Conservation (phyloP, 148 eudicot genomes). For the Tetragonia tetragonoides region DNA sequence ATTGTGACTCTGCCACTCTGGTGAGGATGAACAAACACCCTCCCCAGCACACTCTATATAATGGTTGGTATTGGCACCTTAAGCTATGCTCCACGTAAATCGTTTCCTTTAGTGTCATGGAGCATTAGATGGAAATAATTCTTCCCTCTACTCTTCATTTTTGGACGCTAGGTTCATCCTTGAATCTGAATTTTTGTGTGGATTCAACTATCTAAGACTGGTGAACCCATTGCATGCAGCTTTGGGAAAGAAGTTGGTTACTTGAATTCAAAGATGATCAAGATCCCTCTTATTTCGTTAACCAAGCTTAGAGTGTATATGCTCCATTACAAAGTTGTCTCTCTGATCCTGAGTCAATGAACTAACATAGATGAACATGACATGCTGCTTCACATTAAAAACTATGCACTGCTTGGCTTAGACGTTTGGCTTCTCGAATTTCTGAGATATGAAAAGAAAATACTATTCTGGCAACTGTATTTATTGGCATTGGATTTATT, state of each 20-base stretch:
- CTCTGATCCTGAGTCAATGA: not conserved
- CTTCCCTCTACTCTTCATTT: too few relatives aligned
- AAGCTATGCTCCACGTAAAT: not conserved
- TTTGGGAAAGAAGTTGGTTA: not conserved
- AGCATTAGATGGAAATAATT: not conserved
- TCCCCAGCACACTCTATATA: not conserved
- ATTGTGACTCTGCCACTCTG: not conserved
- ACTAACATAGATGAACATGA: not conserved
- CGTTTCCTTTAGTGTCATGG: not conserved
- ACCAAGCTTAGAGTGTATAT: not conserved
- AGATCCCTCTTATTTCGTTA: not conserved
- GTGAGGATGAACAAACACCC: not conserved
- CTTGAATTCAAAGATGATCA: not conserved
- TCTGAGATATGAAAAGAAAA: not conserved
- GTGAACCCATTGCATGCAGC: not conserved
- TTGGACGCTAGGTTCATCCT: too few relatives aligned
- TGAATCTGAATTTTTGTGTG: not conserved
- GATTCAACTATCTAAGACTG: not conserved
- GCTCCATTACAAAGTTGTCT: not conserved
- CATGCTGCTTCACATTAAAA: not conserved
- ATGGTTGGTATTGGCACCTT: not conserved
- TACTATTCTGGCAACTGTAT: not conserved
- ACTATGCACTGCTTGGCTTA: not conserved
- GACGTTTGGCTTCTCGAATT: not conserved
- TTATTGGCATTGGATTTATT: not conserved